phyloP scores from a whole-genome alignment of 495 filamentous ascomycete genomes.

The Penicillium desertorum region DNA sequence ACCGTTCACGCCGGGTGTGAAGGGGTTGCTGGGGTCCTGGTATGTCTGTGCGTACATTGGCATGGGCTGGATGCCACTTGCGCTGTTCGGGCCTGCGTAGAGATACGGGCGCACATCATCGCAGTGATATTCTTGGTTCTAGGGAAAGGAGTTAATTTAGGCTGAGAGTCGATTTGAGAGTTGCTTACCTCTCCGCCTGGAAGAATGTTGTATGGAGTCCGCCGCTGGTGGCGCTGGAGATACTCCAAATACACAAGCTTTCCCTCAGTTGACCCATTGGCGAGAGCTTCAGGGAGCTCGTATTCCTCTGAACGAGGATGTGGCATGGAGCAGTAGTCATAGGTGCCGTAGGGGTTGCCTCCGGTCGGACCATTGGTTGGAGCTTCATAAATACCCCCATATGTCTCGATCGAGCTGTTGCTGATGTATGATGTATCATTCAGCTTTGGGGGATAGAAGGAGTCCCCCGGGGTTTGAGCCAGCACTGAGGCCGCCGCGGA shows the following conservation, averaged over 20 bases:
- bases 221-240: slow-evolving; percentile 44
- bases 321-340: slow-evolving; percentile 50
- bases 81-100: slow-evolving; percentile 31
- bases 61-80: slow-evolving; percentile 28
- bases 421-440: slow-evolving; percentile 42
- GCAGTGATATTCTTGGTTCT: slow-evolving; percentile 46
- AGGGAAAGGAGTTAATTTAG: slow-evolving; percentile 5
- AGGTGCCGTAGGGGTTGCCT: slow-evolving; percentile 28
- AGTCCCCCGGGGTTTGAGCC: slow-evolving; percentile 26
- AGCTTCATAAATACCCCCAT: slow-evolving; percentile 44
- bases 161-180: not conserved
- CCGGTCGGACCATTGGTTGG: slow-evolving; percentile 29
- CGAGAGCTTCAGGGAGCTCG: slow-evolving; percentile 29
- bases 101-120: slow-evolving; percentile 42
- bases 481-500: slow-evolving; percentile 13
- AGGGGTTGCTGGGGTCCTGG: slow-evolving; percentile 40
- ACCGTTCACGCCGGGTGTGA: slow-evolving; percentile 37
- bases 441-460: slow-evolving; percentile 42
- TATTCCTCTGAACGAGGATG: slow-evolving; percentile 43
- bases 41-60: slow-evolving; percentile 44
- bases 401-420: slow-evolving; percentile 40
- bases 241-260: slow-evolving; percentile 44
- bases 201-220: slow-evolving; percentile 45
- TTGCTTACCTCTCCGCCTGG: slow-evolving; percentile 40
- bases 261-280: slow-evolving; percentile 30